Conservation (phyloP, 352 stramenopile genomes). For the Aphanomyces invadans region DNA sequence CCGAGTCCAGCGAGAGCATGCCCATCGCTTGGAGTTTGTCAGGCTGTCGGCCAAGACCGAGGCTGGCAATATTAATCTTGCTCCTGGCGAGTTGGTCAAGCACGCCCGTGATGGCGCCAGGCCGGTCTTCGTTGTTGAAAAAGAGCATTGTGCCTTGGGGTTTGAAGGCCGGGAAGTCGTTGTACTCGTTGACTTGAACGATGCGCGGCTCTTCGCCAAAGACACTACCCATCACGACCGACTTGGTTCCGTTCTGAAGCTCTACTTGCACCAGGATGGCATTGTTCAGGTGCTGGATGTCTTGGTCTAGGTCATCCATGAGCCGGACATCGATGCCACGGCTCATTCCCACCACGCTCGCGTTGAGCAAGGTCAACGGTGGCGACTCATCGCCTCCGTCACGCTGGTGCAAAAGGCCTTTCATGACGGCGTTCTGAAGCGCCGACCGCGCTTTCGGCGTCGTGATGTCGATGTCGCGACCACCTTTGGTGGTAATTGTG, state of each 20-base stretch:
- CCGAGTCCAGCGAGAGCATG: constrained; percentile 62
- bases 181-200: constrained; percentile 76
- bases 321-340: constrained; percentile 72
- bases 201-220: constrained; percentile 76
- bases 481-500: constrained; percentile 50
- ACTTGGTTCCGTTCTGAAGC: constrained; percentile 44
- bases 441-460: constrained; percentile 58
- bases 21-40: constrained; percentile 53
- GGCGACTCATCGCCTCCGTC: background rate
- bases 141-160: constrained; percentile 69
- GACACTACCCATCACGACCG: constrained; percentile 68
- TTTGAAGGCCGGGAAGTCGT: constrained; percentile 74
- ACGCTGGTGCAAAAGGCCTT: constrained; percentile 54
- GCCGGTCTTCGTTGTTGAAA: constrained; percentile 79
- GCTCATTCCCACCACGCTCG: constrained; percentile 58
- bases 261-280: constrained; percentile 62
- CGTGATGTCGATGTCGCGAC: constrained; percentile 68
- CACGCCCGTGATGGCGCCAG: constrained; percentile 66
- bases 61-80: constrained; percentile 82
- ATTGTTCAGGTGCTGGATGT: constrained; percentile 67
- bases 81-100: constrained; percentile 54
- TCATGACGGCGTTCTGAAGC: constrained; percentile 64
- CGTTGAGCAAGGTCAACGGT: constrained; percentile 45
- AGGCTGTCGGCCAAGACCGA: constrained; percentile 62
- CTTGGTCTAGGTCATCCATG: constrained; percentile 41